Percentiles rank a stretch among this genome's conserved stretches.
phyloP scores from a whole-genome alignment of 768 basidiomycete species.

The Boletellus ananiceps region DNA sequence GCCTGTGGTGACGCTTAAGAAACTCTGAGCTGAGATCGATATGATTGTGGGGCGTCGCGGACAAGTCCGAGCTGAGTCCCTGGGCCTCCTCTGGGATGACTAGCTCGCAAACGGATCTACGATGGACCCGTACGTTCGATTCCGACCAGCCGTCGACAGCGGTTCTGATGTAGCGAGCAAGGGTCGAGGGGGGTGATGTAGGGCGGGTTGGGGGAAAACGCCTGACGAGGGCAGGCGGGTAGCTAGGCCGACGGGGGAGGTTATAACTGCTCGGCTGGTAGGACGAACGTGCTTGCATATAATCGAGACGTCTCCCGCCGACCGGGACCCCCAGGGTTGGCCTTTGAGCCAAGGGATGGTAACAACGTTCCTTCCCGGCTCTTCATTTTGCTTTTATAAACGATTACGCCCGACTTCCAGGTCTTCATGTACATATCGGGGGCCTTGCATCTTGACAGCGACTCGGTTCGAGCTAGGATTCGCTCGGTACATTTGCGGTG shows the following conservation, averaged over 20 bases:
- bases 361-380: not conserved
- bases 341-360: slow-evolving; percentile 4
- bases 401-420: slow-evolving; percentile 18
- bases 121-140: slow-evolving; percentile 5
- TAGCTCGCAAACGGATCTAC: slow-evolving; percentile 28
- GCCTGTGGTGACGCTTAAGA: slow-evolving; percentile 63
- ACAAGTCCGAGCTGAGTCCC: slow-evolving; percentile 30
- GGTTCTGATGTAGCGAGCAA: slow-evolving; percentile 14
- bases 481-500: slow-evolving; percentile 19
- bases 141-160: slow-evolving; percentile 6
- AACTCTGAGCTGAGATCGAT: slow-evolving; percentile 37
- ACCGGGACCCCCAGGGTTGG: too few species aligned
- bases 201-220: not conserved
- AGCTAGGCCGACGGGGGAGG: slow-evolving; percentile 13
- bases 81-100: slow-evolving; percentile 28
- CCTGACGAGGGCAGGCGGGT: slow-evolving; percentile 14
- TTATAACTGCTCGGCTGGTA: slow-evolving; percentile 20
- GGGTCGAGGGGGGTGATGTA: slow-evolving; percentile 18
- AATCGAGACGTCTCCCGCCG: slow-evolving; percentile 1
- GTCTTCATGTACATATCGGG: slow-evolving; percentile 29
- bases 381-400: slow-evolving; percentile 30
- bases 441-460: slow-evolving; percentile 11
- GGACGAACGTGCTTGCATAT: slow-evolving; percentile 36
- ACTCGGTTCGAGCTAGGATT: slow-evolving; percentile 17
- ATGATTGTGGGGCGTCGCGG: slow-evolving; percentile 28